Percentiles rank a stretch among this genome's conserved stretches.
Conservation (phyloP, 371 early-diverging fungal genomes). For the Mortierella sp. region DNA sequence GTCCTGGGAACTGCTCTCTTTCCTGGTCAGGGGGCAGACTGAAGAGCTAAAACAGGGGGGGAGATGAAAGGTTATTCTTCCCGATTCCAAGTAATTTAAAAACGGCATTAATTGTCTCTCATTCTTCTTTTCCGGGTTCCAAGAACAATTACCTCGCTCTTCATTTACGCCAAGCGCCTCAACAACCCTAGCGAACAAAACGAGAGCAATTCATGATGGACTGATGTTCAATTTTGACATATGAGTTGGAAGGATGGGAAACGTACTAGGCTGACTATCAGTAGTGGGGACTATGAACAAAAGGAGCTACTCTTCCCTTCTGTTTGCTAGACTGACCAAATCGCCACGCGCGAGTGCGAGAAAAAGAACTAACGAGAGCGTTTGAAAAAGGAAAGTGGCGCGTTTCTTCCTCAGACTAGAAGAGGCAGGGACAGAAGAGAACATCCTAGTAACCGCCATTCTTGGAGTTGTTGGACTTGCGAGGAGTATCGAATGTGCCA, state of each 20-base stretch:
- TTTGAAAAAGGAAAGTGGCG: background rate
- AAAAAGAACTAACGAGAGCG: background rate
- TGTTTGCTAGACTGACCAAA: background rate
- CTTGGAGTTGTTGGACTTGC: background rate
- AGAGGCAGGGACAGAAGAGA: too few species aligned
- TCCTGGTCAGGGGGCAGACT: background rate
- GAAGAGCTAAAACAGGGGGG: background rate
- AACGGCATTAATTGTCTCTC: background rate
- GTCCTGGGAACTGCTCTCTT: background rate
- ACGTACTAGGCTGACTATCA: background rate
- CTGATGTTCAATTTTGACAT: background rate
- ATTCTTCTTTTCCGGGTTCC: background rate
- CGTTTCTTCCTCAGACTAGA: background rate
- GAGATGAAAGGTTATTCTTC: background rate
- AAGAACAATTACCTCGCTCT: too few species aligned
- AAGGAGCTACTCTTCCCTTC: background rate
- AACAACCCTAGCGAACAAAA: background rate
- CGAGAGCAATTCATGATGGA: background rate
- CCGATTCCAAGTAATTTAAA: background rate
- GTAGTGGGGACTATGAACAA: background rate
- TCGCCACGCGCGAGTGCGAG: background rate
- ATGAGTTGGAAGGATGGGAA: background rate
- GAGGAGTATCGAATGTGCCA: conserved; percentile 27
- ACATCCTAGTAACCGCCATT: background rate
- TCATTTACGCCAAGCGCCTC: background rate